Evolutionary conservation across 352 stramenopile genomes (phyloP), one percentile per base, ranked within the genome.

Genomic region (Globisporangium spiculum): DNA sequence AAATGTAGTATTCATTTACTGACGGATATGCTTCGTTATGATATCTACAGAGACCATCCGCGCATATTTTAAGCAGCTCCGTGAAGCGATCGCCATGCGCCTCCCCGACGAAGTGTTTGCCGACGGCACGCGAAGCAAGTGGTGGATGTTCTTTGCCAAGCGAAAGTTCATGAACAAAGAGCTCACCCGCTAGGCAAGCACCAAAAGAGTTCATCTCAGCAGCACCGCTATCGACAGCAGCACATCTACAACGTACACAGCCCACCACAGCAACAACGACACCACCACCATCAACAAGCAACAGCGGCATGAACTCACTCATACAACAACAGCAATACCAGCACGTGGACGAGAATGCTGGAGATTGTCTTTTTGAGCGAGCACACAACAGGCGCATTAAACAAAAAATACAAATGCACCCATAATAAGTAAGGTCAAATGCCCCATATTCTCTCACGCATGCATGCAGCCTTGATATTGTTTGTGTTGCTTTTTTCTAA

Each of bases 81-180:
- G 93, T 52, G 89, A 96, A 68, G 81, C 91, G 3, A 86, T 97
- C 60, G 80, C 84, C 24, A 79, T 88, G 57, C 83, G 93, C 22
- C 68, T 97, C 8, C 80, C 93, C 12, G 91, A 97, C 36, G 72
- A 89, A 48, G 82, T 98, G 16, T 97, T 91, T 60, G 79, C 74
- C 36, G 93, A 97, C 68, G 88, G 83, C 66, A 75, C 81, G 66
- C 87, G 90, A 68, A 97, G 94, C 86, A 98, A 98, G 81, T 98
- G 93, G 90, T 98, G 93, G 93, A 97, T 96, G 86, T 74, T 94
- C 46, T 98, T 98, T 68, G 80, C 89, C 68, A 98, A 98, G 84
- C 80, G 89, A 78, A 97, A 97, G 79, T 98, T 98, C 71, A 97
- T 98, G 93, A 96, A 96, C 83, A 97, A 97, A 79, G 89, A 96